Conservation (phyloP, 2,329 filamentous ascomycete species). For the Colletotrichum costaricense region DNA sequence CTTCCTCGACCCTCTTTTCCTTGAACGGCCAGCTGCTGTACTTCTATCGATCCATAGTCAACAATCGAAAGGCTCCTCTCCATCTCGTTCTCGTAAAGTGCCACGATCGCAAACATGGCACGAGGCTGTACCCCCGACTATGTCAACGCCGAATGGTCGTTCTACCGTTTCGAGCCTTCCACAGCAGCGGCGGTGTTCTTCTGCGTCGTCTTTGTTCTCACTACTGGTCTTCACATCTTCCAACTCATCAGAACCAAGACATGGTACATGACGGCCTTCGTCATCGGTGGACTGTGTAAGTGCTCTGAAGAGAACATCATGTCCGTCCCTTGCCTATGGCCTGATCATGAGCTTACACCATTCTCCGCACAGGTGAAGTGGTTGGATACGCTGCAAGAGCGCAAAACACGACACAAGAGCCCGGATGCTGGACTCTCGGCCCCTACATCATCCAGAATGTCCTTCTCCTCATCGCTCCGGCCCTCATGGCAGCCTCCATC, state of each 20-base stretch:
- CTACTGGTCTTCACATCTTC: conserved; percentile 20
- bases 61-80: not conserved
- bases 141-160: conserved; percentile 18
- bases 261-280: conserved; percentile 35
- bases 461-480: conserved; percentile 51
- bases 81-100: no score
- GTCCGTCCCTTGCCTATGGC: no score
- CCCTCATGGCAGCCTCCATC: conserved; percentile 57
- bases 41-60: no score
- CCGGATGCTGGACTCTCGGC: conserved; percentile 52
- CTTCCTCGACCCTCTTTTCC: no score
- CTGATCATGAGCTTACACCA: not conserved
- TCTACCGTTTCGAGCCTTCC: conserved; percentile 34
- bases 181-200: conserved; percentile 30
- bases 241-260: conserved; percentile 28
- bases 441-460: conserved; percentile 55
- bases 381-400: conserved; percentile 27
- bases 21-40: no score
- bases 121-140: conserved; percentile 16
- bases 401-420: conserved; percentile 20
- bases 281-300: conserved; percentile 32
- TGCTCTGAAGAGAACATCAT: not conserved
- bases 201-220: conserved; percentile 15
- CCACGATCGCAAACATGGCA: not conserved
- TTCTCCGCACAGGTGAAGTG: conserved; percentile 17